phyloP scores from a whole-genome alignment of 2,329 filamentous ascomycete species.

The Beauveria caledonica region DNA sequence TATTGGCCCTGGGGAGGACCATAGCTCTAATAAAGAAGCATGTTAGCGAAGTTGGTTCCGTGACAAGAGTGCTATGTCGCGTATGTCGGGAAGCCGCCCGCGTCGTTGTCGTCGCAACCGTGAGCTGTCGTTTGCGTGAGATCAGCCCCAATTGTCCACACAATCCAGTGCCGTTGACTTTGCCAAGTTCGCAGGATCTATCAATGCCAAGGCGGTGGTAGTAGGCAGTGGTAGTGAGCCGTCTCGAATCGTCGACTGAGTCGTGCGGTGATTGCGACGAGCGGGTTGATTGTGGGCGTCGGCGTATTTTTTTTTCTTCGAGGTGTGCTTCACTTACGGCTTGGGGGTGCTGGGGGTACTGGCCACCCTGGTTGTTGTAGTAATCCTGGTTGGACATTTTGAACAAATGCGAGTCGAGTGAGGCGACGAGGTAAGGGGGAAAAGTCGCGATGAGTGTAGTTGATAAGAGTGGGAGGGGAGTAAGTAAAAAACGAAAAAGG shows the following conservation, averaged over 20 bases:
- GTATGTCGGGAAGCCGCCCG: neutral
- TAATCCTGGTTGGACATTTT: slow-evolving; percentile 35
- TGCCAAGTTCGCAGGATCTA: neutral
- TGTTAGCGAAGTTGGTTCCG: neutral
- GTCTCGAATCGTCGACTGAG: neutral
- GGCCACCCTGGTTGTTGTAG: slow-evolving; percentile 27
- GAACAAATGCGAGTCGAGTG: neutral
- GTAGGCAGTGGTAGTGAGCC: neutral
- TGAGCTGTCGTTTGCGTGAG: neutral
- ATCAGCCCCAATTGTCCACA: neutral
- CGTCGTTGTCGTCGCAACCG: neutral
- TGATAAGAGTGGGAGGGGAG: no score
- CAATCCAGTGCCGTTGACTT: neutral
- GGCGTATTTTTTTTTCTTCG: neutral
- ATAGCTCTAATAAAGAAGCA: slow-evolving; percentile 19
- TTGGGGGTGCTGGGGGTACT: slow-evolving; percentile 28
- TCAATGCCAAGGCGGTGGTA: neutral
- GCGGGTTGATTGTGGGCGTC: neutral
- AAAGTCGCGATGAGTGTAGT: neutral
- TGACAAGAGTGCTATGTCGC: neutral
- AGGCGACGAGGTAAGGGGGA: neutral
- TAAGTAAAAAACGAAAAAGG: neutral
- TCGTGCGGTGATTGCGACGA: neutral
- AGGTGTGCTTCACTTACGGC: slow-evolving; percentile 23
- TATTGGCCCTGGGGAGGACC: slow-evolving; percentile 21